Percentiles rank a stretch among this genome's conserved stretches.
Conservation (phyloP, 2,329 filamentous ascomycete genomes). For the Diaporthe nobilis region DNA sequence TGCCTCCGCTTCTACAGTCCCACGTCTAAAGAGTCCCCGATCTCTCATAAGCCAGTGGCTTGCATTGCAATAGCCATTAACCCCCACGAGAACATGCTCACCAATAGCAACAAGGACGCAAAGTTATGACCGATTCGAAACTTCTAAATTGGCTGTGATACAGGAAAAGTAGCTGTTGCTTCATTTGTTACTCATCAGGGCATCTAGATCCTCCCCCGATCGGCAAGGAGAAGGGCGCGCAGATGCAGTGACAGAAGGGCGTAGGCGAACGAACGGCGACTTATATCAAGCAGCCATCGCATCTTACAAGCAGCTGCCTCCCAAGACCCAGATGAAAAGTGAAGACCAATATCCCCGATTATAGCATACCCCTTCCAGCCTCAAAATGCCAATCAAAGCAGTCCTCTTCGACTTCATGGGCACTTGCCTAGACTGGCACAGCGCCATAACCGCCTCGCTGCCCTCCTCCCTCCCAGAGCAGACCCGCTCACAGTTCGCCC, state of each 20-base stretch:
- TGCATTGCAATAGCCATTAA: neutral
- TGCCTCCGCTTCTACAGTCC: neutral
- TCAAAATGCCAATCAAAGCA: constrained; percentile 53
- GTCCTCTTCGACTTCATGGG: constrained; percentile 72
- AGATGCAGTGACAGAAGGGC: neutral
- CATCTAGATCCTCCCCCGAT: neutral
- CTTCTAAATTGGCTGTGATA: neutral
- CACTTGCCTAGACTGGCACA: constrained; percentile 70
- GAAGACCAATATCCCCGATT: too few relatives aligned
- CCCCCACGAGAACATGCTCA: neutral
- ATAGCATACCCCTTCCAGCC: too few relatives aligned
- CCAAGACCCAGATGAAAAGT: too few relatives aligned
- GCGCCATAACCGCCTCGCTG: constrained; percentile 52
- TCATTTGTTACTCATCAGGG: accelerated
- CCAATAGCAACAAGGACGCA: neutral
- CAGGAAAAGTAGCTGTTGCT: accelerated
- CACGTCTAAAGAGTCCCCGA: neutral
- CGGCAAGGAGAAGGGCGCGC: constrained; percentile 1
- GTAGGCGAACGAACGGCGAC: neutral
- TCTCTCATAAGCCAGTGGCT: neutral
- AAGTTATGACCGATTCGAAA: too few relatives aligned
- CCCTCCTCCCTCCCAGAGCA: constrained; percentile 51
- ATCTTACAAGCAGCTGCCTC: neutral
- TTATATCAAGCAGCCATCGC: neutral
- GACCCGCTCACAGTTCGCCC: constrained; percentile 57